Base-by-base conservation (phyloP, 1,284 basidiomycete genomes). In the Cryptococcus sp. region DNA sequence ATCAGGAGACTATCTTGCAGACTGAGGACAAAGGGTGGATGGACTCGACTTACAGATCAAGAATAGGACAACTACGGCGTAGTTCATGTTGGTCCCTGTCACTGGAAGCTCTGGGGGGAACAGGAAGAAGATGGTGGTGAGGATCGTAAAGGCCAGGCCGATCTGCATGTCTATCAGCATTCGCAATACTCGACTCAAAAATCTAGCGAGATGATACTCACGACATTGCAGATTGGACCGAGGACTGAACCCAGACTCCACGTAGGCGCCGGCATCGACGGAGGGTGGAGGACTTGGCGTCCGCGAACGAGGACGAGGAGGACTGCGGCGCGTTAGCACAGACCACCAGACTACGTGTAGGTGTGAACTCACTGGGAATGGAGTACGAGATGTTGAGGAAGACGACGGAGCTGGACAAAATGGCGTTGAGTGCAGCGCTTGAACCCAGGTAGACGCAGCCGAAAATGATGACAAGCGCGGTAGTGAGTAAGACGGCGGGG, bases 401-500 rank as follows among this genome's bases (percentile, higher is more conserved):
- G 1, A 83, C 80, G 20, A 82, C 80, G 1, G 70, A 73, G 3
- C 75, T 73, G 3, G 74, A 76, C 19, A 80, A 62, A 56, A 82
- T 81, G 35, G 81, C 80, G 65, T 81, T 81, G 53, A 82, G 69
- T 0, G 81, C 81, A 73, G 74, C 81, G 78, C 69, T 84, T 75
- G 59, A 87, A 71, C 61, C 87, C 80, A 72, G 85, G 81, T 71
- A 87, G 78, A 60, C 85, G 70, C 66, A 85, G 79, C 76, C 77
- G 47, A 78, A 78, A 50, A 78, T 67, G 54, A 77, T 62, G 54
- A 73, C 71, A 57, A 87, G 80, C 5, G 66, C 56, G 0, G 84
- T 85, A 17, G 84, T 84, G 15, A 89, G 77, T 2, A 87, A 68
- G 54, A 88, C 83, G 0, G 86, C 84, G 51, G 84, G 84, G 44